Evolutionary conservation across 306 rosid species (phyloP).

Genomic region (Comarum palustre): DNA sequence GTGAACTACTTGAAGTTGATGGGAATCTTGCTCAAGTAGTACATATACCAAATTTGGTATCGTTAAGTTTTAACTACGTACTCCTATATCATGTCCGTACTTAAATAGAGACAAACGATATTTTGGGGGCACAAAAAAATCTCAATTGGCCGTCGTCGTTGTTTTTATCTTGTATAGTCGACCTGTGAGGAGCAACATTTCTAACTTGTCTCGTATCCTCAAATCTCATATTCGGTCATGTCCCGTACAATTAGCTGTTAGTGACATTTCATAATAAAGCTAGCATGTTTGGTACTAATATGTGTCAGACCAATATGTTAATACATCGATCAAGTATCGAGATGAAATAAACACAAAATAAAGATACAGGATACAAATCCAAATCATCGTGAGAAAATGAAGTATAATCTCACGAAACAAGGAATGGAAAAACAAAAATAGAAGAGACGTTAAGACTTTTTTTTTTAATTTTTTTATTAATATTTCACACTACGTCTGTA

Average conservation of each 20-base stretch:
- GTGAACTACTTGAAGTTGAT: neutral
- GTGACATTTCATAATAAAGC: neutral
- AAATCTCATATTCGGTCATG: no score
- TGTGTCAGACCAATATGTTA: neutral
- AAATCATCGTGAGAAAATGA: neutral
- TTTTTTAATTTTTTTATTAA: no score
- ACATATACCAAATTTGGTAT: neutral
- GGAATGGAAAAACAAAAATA: neutral
- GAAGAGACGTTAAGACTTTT: no score
- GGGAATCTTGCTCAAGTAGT: neutral
- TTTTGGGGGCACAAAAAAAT: no score
- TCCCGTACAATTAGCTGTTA: neutral
- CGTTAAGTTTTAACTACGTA: neutral
- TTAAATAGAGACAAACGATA: no score
- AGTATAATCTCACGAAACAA: neutral
- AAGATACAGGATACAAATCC: neutral
- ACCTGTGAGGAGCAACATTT: no score
- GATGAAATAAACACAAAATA: neutral
- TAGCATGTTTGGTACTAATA: neutral
- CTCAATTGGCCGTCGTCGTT: no score
- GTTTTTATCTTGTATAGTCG: no score
- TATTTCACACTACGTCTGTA: no score
- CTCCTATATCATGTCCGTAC: no score
- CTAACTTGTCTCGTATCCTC: no score
- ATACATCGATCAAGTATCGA: neutral